phyloP scores from a whole-genome alignment of 2,329 filamentous ascomycete genomes.

The Botrytis cinerea region DNA sequence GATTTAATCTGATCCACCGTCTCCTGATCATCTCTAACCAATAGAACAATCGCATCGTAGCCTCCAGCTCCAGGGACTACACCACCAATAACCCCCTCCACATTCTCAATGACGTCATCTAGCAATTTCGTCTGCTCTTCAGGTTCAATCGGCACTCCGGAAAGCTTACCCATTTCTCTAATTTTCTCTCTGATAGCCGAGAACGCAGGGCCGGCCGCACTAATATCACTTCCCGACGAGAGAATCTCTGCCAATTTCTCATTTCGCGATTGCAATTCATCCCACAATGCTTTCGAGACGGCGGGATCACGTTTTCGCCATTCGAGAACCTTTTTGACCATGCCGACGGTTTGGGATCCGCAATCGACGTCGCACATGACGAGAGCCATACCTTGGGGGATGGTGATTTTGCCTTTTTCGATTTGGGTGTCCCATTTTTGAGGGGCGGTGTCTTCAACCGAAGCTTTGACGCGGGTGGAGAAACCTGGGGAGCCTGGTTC shows the following conservation, averaged over 20 bases:
- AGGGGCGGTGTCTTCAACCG: conserved; percentile 62
- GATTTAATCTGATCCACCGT: conserved; percentile 61
- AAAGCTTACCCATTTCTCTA: conserved; percentile 71
- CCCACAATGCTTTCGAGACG: conserved; percentile 72
- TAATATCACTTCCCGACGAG: conserved; percentile 48
- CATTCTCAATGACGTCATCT: conserved; percentile 65
- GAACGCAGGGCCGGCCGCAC: conserved; percentile 50
- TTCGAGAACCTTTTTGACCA: conserved; percentile 88
- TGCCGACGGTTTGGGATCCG: conserved; percentile 87
- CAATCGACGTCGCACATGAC: conserved; percentile 97
- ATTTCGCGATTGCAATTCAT: conserved; percentile 71
- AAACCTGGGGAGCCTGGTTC: conserved; percentile 69
- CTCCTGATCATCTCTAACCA: conserved; percentile 72
- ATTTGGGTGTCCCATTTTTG: conserved; percentile 78
- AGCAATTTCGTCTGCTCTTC: conserved; percentile 79
- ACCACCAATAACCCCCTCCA: conserved; percentile 48
- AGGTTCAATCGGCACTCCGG: conserved; percentile 87
- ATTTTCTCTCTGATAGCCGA: conserved; percentile 61
- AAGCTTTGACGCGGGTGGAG: conserved; percentile 59
- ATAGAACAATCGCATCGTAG: conserved; percentile 82
- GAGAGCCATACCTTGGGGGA: conserved; percentile 74
- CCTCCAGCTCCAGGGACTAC: conserved; percentile 78
- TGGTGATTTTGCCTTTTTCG: conserved; percentile 64
- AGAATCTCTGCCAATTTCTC: conserved; percentile 68
- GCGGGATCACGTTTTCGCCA: conserved; percentile 71